phyloP scores from a whole-genome alignment of 2,329 filamentous ascomycete genomes.

The Colletotrichum cordylinicola region DNA sequence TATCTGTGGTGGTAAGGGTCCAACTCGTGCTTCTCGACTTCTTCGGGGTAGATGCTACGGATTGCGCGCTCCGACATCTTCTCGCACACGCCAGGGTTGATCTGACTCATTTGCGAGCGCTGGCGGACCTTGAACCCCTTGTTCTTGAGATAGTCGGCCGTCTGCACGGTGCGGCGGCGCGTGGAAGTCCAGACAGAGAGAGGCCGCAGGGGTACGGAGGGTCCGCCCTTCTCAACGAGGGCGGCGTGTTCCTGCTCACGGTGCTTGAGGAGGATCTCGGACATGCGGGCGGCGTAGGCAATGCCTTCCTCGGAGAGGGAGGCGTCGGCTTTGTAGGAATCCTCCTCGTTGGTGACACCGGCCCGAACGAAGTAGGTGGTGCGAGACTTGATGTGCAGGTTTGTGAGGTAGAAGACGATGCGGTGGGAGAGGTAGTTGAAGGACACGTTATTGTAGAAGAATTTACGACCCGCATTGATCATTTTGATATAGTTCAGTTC shows the following conservation, averaged over 20 bases:
- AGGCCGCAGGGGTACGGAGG: constrained; percentile 74
- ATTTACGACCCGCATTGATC: constrained; percentile 94
- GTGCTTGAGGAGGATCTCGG: constrained; percentile 81
- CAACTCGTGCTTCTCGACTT: constrained; percentile 89
- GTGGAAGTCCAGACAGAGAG: constrained; percentile 96
- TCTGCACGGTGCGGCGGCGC: constrained; percentile 87
- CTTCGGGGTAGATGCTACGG: constrained; percentile 82
- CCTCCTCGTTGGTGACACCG: constrained; percentile 84
- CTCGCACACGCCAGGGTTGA: constrained; percentile 96
- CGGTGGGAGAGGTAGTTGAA: constrained; percentile 97
- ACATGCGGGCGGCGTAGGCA: constrained; percentile 85
- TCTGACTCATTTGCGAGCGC: constrained; percentile 93
- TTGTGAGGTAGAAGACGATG: constrained; percentile 98
- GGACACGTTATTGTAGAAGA: constrained; percentile 95
- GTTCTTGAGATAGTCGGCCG: constrained; percentile 79
- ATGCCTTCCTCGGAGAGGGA: constrained; percentile 80
- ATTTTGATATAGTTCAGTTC: constrained; percentile 99
- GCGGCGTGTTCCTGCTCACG: constrained; percentile 80
- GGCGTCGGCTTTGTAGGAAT: constrained; percentile 91
- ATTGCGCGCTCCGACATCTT: constrained; percentile 88
- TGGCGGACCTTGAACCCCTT: constrained; percentile 87
- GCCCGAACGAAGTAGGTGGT: constrained; percentile 93
- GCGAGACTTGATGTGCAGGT: constrained; percentile 93
- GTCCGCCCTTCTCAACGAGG: constrained; percentile 71
- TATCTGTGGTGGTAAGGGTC: constrained; percentile 98